Evolutionary conservation across 495 filamentous ascomycete species (phyloP).

Genomic region (Corynascus novoguineensis): DNA sequence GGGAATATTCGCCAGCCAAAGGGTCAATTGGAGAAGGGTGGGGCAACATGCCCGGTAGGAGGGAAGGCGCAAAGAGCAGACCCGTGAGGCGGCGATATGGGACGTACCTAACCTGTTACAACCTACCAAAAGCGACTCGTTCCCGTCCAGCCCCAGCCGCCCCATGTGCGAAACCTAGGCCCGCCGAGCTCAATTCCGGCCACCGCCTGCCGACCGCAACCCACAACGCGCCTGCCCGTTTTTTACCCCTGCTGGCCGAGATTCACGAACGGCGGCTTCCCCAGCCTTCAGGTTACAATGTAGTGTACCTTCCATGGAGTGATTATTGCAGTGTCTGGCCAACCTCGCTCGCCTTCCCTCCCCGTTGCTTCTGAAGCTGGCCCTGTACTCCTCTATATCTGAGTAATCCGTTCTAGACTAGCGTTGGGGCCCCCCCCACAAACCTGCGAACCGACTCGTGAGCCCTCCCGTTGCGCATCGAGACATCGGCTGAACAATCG

Average conservation of each 20-base stretch:
- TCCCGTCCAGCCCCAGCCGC: not conserved
- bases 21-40: conserved; percentile 20
- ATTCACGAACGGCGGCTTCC: too few species aligned
- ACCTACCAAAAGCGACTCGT: conserved; percentile 1
- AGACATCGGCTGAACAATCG: conserved; percentile 12
- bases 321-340: too few species aligned
- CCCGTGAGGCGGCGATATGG: conserved; percentile 16
- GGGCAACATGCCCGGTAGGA: not conserved
- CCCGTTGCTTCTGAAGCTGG: not conserved
- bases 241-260: not conserved
- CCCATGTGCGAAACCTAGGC: conserved; percentile 3
- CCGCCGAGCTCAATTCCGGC: not conserved
- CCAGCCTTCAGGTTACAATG: too few species aligned
- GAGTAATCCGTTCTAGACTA: too few species aligned
- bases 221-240: not conserved
- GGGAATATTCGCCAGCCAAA: conserved; percentile 12
- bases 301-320: not conserved
- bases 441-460: conserved; percentile 1
- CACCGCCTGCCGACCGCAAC: not conserved
- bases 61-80: not conserved
- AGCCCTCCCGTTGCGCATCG: conserved; percentile 10
- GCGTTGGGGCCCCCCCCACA: not conserved
- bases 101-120: too few species aligned
- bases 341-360: not conserved
- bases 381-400: not conserved